phyloP scores from a whole-genome alignment of 2,329 filamentous ascomycete species.

The Xylaria sp. region DNA sequence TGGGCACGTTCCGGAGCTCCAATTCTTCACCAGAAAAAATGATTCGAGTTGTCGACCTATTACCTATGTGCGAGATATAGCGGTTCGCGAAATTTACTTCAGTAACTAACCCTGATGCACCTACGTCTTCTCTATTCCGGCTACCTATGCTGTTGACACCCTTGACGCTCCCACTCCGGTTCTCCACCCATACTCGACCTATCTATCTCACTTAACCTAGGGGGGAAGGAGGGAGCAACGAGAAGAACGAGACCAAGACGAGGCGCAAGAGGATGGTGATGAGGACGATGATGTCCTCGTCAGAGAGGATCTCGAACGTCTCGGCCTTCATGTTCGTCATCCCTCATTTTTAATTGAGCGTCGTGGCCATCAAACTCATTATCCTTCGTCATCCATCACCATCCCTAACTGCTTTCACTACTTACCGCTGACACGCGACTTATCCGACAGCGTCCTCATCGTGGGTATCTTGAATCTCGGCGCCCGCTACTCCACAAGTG shows the following conservation, averaged over 20 bases:
- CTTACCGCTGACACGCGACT: conserved; percentile 1
- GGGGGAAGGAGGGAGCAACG: conserved; percentile 9
- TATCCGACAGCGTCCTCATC: conserved; percentile 39
- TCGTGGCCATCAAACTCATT: background rate
- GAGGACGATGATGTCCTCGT: conserved; percentile 12
- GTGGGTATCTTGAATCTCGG: conserved; percentile 46
- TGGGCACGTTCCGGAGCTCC: background rate
- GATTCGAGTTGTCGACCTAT: background rate
- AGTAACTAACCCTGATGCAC: background rate
- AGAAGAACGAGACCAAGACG: background rate
- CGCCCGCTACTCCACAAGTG: conserved; percentile 51
- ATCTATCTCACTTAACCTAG: background rate
- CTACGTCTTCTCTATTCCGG: background rate
- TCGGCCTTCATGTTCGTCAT: conserved; percentile 23
- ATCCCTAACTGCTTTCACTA: too few relatives aligned
- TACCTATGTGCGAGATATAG: too few relatives aligned
- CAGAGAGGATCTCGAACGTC: conserved; percentile 17
- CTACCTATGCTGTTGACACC: background rate
- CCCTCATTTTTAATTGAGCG: background rate
- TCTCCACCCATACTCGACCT: background rate
- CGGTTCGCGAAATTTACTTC: background rate
- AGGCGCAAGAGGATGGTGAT: conserved; percentile 5
- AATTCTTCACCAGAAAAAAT: background rate
- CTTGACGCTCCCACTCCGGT: background rate
- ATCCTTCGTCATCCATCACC: background rate